A percentile compares a stretch with the other conserved stretches of the same genome.
phyloP scores from a whole-genome alignment of 345 rosid genomes.

The Rhodamnia rubescens region DNA sequence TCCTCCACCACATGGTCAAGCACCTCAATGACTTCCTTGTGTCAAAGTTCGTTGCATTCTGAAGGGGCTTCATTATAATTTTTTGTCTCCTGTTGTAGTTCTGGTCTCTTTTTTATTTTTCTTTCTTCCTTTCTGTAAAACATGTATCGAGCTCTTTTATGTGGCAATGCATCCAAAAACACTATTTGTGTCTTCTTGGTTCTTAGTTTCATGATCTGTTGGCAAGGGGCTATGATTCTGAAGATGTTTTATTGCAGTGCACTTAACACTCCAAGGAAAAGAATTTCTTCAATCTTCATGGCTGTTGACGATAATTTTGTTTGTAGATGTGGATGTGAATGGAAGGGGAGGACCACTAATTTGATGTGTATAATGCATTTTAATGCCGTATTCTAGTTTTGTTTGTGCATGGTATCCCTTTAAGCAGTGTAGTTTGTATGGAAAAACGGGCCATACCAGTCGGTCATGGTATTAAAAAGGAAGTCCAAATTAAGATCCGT shows the following conservation, averaged over 20 bases:
- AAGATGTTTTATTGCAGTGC: neutral
- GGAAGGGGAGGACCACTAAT: neutral
- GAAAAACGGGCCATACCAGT: neutral
- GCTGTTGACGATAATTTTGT: neutral
- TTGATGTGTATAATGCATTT: neutral
- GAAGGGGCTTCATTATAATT: neutral
- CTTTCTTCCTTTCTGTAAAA: neutral
- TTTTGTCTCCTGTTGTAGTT: neutral
- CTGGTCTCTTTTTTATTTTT: neutral
- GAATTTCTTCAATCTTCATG: neutral
- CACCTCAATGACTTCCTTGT: neutral
- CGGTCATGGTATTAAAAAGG: neutral
- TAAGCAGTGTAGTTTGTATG: neutral
- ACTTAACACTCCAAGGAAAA: neutral
- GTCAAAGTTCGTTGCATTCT: neutral
- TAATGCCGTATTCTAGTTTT: neutral
- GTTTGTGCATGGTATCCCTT: neutral
- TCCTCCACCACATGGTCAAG: constrained; percentile 45
- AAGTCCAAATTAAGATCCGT: too few species aligned
- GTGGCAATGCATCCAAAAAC: neutral
- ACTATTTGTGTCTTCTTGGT: neutral
- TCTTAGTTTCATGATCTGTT: neutral
- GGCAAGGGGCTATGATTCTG: neutral
- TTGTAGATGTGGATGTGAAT: neutral
- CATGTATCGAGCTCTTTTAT: neutral